Percentiles rank a stretch among this genome's conserved stretches.
These are phyloP conservation scores for Pythium apleroticum DNA, from an alignment of 352 stramenopile genomes.

Conservation along the genomic window DNA sequence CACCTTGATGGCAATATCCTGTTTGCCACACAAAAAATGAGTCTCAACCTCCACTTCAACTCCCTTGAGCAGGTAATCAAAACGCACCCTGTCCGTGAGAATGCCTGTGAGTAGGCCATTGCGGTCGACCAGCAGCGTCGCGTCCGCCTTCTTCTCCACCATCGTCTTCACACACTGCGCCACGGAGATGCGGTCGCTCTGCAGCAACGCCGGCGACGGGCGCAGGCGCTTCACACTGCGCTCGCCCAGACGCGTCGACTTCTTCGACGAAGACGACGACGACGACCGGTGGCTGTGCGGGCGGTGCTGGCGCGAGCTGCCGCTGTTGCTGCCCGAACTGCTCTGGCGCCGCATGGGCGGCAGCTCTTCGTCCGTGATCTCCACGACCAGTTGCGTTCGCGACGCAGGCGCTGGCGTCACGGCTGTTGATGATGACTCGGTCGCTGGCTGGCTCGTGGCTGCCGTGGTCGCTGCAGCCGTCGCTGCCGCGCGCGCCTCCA, in stretches of 20 bases:
- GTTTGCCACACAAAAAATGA: conserved; percentile 10
- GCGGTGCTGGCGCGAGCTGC: conserved; percentile 15
- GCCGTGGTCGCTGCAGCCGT: conserved; percentile 16
- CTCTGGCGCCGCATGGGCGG: conserved; percentile 12
- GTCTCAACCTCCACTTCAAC: background rate
- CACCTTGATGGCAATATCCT: conserved; percentile 94
- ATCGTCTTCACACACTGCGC: conserved; percentile 84
- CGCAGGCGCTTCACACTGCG: conserved; percentile 53
- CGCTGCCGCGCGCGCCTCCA: conserved; percentile 18
- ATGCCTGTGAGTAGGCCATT: conserved; percentile 93
- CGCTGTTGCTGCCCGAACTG: conserved; percentile 30
- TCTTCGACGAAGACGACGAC: conserved; percentile 19
- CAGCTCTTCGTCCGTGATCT: conserved; percentile 14
- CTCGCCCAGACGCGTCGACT: conserved; percentile 21
- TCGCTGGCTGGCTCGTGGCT: background rate
- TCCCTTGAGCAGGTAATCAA: background rate
- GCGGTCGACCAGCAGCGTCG: conserved; percentile 90
- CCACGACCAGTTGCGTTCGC: conserved; percentile 16
- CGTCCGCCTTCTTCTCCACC: conserved; percentile 89
- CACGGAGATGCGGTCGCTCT: conserved; percentile 69
- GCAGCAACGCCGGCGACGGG: conserved; percentile 66
- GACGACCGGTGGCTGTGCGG: conserved; percentile 22
- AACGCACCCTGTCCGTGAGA: conserved; percentile 90
- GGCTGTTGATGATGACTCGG: background rate
- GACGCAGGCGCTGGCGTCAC: conserved; percentile 18